A percentile compares a stretch with the other conserved stretches of the same genome.
phyloP scores from a whole-genome alignment of 441 rosid genomes.

The Dalechampia spathulata region DNA sequence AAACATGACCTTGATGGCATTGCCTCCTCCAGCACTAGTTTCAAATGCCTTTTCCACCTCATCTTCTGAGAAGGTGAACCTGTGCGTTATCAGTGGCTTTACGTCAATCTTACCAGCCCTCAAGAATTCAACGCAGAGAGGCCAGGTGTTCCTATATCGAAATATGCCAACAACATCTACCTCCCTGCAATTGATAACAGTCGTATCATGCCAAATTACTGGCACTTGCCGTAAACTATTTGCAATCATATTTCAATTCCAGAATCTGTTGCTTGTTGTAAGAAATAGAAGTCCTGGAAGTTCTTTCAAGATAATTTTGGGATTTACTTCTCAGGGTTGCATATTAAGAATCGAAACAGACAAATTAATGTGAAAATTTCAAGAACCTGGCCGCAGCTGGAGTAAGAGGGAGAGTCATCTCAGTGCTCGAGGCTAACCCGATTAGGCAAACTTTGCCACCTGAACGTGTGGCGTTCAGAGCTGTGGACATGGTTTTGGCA shows the following conservation, averaged over 20 bases:
- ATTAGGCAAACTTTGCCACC: constrained; percentile 88
- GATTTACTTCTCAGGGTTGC: background rate
- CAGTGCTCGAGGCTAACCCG: constrained; percentile 58
- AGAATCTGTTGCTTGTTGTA: background rate
- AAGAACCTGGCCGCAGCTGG: constrained; percentile 81
- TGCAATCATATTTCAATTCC: background rate
- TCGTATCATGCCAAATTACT: background rate
- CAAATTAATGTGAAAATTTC: background rate
- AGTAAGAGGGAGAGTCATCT: constrained; percentile 74
- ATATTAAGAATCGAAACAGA: background rate
- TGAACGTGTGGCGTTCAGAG: constrained; percentile 52
- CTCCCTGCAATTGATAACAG: constrained; percentile 1
- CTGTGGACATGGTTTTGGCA: constrained; percentile 70
- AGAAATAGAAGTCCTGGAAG: background rate
- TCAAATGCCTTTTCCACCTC: constrained; percentile 75
- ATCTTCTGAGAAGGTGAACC: constrained; percentile 78
- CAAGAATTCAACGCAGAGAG: constrained; percentile 28
- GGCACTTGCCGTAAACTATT: background rate
- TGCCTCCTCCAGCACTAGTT: constrained; percentile 72
- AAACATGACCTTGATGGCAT: constrained; percentile 54
- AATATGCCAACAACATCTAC: constrained; percentile 64
- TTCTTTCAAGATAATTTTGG: background rate
- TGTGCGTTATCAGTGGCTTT: constrained; percentile 82
- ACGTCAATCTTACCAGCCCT: constrained; percentile 83
- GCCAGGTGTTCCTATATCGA: constrained; percentile 18